Evolutionary conservation across 805 yeast genomes (phyloP), one percentile per base, ranked within the genome.

Genomic region (Barnettozyma populi): DNA sequence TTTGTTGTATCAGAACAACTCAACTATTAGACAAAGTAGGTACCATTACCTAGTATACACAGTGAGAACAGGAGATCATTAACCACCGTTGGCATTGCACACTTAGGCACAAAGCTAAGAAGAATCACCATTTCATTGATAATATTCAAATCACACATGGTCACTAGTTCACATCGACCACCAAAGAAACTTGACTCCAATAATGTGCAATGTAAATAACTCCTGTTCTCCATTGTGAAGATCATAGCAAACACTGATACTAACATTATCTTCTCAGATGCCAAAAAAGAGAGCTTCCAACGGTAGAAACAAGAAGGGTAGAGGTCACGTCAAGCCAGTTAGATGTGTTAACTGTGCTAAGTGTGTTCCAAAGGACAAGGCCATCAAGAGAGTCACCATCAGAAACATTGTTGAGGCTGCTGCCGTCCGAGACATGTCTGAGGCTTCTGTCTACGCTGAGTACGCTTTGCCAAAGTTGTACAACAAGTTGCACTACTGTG

Each of bases 231-330:
- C 6, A 35, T 35, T 18, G 37, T 35, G 37, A 10, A 4, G 13
- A 8, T 16, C 21, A 19, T 19, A 4, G 9, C n/a, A 18, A 35
- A 18, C 21, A 21, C 19, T 23, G 16, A 23, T 54, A 58, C 60
- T 60, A 58, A 56, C 60, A 51, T 35, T 37, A 8, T 19, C 24
- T 14, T 29, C 7, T 41, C 44, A 60, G 75, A 94, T 94, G 99
- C 98, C 99, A 79, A 94, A 94, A 89, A 94, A 94, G 98, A 92
- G 99, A 90, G 90, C 98, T 78, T 90, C 97, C 94, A 90, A 90
- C 97, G 99, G 99, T 85, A 92, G 99, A 84, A 94, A 94, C 95
- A 94, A 94, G 95, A 90, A 90, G 82, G 98, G 98, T 75, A 94
- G 99, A 89, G 99, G 99, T 75, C 98, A 94, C 96, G 97, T 88